These are phyloP conservation scores for Malbranchea cinnamomea DNA, from an alignment of 2,329 filamentous ascomycete genomes.

Conservation along the genomic window DNA sequence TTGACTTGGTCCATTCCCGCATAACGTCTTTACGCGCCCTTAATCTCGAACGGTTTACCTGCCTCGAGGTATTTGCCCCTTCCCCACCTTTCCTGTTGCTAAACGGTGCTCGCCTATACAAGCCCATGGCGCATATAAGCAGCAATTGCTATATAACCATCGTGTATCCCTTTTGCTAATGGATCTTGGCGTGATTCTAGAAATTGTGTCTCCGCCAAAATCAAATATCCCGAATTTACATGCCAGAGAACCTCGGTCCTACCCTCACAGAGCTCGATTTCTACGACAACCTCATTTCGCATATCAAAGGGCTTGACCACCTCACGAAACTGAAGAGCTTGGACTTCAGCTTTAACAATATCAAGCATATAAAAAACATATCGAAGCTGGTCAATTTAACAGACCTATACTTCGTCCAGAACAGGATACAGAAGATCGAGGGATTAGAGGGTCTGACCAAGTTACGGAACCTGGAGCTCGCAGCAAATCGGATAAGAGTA, in stretches of 20 bases:
- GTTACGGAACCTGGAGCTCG: constrained; percentile 74
- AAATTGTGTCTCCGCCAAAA: constrained; percentile 88
- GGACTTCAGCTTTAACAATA: constrained; percentile 96
- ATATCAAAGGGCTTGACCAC: constrained; percentile 68
- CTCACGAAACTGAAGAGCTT: constrained; percentile 62
- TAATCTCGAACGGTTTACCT: constrained; percentile 67
- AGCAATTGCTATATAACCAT: not conserved
- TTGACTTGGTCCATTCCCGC: constrained; percentile 79
- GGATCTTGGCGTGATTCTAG: constrained; percentile 18
- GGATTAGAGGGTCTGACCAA: constrained; percentile 59
- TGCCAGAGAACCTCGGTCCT: constrained; percentile 49
- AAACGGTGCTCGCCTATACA: not conserved
- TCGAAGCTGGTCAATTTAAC: constrained; percentile 60
- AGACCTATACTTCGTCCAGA: constrained; percentile 85
- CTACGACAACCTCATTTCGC: constrained; percentile 88
- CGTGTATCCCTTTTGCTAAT: not conserved
- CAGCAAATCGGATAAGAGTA: constrained; percentile 72
- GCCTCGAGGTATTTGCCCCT: constrained; percentile 39
- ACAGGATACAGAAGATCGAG: constrained; percentile 82
- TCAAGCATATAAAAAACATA: constrained; percentile 92
- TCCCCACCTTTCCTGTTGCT: not conserved
- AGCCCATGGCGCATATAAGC: not conserved
- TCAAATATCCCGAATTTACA: constrained; percentile 63
- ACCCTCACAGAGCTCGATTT: constrained; percentile 76
- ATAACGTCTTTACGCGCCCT: constrained; percentile 64